Percentiles rank a stretch among this genome's conserved stretches.
phyloP scores from a whole-genome alignment of 2,329 filamentous ascomycete species.

The Botrytis elliptica region DNA sequence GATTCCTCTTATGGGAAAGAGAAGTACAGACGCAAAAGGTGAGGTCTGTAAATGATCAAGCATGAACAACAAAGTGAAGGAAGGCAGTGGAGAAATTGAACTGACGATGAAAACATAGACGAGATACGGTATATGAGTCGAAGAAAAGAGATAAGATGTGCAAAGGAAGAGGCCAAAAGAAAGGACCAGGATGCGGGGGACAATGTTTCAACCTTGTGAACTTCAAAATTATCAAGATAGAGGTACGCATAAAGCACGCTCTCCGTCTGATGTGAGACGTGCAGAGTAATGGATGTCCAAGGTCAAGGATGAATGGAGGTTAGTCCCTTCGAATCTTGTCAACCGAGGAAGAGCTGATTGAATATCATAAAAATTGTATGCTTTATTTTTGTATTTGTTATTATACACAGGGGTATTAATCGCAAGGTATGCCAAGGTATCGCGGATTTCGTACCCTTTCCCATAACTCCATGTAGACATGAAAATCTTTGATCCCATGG shows the following conservation, averaged over 20 bases:
- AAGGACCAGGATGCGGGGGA: neutral
- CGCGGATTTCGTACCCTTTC: neutral
- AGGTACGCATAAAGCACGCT: neutral
- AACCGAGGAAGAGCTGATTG: neutral
- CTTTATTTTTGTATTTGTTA: constrained; percentile 13
- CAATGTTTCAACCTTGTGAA: neutral
- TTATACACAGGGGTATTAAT: constrained; percentile 8
- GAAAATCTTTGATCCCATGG: constrained; percentile 5
- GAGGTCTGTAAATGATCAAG: too few species aligned
- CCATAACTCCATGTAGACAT: constrained; percentile 16
- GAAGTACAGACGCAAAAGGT: too few species aligned
- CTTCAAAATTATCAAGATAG: neutral
- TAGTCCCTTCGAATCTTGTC: neutral
- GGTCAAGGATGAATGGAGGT: neutral
- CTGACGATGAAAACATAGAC: neutral
- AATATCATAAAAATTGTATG: neutral
- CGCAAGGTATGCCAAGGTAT: constrained; percentile 4
- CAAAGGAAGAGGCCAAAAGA: neutral
- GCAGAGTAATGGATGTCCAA: neutral
- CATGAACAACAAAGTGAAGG: neutral
- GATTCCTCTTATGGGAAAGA: too few species aligned
- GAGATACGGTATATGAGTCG: neutral
- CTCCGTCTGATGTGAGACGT: neutral
- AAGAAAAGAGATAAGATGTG: neutral
- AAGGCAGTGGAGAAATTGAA: neutral